Base-by-base conservation (phyloP, 352 stramenopile genomes). In the Phytophthora ohioensis region DNA sequence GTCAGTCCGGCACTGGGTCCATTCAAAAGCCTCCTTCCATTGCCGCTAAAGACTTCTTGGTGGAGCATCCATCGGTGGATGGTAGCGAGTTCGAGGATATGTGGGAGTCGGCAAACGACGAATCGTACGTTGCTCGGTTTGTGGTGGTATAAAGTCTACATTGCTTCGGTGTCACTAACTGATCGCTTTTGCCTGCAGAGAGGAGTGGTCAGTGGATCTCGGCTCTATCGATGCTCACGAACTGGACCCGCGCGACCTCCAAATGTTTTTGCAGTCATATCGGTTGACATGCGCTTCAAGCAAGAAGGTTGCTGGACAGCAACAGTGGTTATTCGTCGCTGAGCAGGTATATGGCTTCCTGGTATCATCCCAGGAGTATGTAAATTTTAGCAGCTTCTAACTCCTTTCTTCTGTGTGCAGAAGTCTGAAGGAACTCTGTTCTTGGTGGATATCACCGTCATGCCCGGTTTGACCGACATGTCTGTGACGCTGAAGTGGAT, bases 401-500 rank as follows among this genome's bases (percentile, higher is more conserved):
- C 48, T 62, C 27, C 52, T 61, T 61, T 64, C 61, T 58, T 60
- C 2, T 66, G 6, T 43, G 5, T 30, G 11, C 52, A 96, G 88
- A 77, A 85, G 75, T 79, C 75, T 6, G 91, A 94, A 52, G 84
- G 83, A 47, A 94, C 88, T 10, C 64, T 93, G n/a, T 97, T 93
- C 65, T 68, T 97, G 66, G 80, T 91, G 3, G 87, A 95, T 52
- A 81, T 97, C 41, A 82, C 82, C 46, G 69, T 95, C 13, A 92
- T 94, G 76, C 87, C 89, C 2, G 87, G 86, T 6, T 75, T 92
- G 21, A 79, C 82, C 3, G 90, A 95, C 43, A 84, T 95, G 74
- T 93, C 85, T 2, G 84, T 93, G 49, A 95, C 90, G 15, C 76
- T 95, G 48, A 97, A 97, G 75, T 95, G 90, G 85, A 92, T 97